Evolutionary conservation across 2,329 filamentous ascomycete genomes (phyloP).

Genomic region (Metarhizium guizhouense): DNA sequence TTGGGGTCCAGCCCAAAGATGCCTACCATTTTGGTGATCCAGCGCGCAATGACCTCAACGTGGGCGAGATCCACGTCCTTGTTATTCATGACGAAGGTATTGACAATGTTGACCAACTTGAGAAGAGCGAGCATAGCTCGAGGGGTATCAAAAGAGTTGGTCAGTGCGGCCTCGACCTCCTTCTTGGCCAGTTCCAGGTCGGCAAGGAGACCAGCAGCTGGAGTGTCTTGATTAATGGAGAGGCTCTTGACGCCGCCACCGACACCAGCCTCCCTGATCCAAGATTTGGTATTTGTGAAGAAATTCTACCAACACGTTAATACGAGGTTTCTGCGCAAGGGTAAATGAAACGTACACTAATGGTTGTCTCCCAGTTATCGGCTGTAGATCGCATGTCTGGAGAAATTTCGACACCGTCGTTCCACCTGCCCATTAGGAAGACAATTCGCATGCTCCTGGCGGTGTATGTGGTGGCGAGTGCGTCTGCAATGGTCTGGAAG

Average conservation of each 20-base stretch:
- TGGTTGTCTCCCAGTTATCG: constrained; percentile 68
- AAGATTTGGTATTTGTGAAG: constrained; percentile 47
- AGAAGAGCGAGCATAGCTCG: constrained; percentile 69
- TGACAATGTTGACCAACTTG: constrained; percentile 69
- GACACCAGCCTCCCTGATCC: constrained; percentile 36
- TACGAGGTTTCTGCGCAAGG: not conserved
- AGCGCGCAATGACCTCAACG: constrained; percentile 55
- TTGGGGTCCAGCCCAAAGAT: constrained; percentile 73
- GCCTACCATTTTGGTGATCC: constrained; percentile 75
- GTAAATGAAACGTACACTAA: constrained; percentile 43
- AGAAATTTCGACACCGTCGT: constrained; percentile 84
- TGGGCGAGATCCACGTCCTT: constrained; percentile 36
- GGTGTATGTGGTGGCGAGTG: constrained; percentile 62
- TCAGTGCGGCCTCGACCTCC: constrained; percentile 51
- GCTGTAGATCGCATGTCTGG: constrained; percentile 69
- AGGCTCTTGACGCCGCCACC: constrained; percentile 26
- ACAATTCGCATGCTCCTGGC: constrained; percentile 73
- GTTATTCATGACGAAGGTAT: constrained; percentile 45
- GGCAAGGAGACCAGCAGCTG: constrained; percentile 23
- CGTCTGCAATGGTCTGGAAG: constrained; percentile 86
- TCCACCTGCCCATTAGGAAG: constrained; percentile 83
- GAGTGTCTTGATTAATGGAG: constrained; percentile 24
- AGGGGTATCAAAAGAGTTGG: constrained; percentile 83
- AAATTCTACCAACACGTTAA: constrained; percentile 38
- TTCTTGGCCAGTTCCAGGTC: constrained; percentile 45